Evolutionary conservation across 2,329 filamentous ascomycete species (phyloP).

Genomic region (Aspergillus sp.): DNA sequence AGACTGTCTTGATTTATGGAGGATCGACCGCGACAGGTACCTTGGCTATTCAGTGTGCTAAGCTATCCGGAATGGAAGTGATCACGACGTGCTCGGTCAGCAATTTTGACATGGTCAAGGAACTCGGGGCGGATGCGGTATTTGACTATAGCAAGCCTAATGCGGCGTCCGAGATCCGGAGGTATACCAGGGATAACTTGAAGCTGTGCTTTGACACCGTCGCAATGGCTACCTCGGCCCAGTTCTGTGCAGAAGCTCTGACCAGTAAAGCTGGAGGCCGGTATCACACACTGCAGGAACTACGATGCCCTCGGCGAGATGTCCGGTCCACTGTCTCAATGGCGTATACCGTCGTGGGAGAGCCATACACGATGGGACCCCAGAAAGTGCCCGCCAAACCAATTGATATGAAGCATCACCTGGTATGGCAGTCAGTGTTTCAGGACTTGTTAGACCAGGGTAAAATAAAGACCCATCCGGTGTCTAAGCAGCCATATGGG

Average conservation of each 20-base stretch:
- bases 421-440: slow-evolving; percentile 15
- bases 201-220: slow-evolving; percentile 20
- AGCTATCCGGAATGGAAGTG: slow-evolving; percentile 29
- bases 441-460: slow-evolving; percentile 19
- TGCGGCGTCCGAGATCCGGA: not conserved
- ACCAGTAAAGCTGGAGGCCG: slow-evolving; percentile 17
- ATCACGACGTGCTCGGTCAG: slow-evolving; percentile 27
- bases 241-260: slow-evolving; percentile 24
- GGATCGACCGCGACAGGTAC: slow-evolving; percentile 42
- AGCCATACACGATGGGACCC: slow-evolving; percentile 21
- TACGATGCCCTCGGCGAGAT: slow-evolving; percentile 20
- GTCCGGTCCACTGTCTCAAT: slow-evolving; percentile 24
- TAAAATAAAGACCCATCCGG: slow-evolving; percentile 21
- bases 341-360: slow-evolving; percentile 23
- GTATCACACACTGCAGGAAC: slow-evolving; percentile 23
- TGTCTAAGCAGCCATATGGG: slow-evolving; percentile 20
- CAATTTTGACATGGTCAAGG: slow-evolving; percentile 20
- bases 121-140: slow-evolving; percentile 33
- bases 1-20: slow-evolving; percentile 32
- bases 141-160: slow-evolving; percentile 38
- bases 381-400: slow-evolving; percentile 9
- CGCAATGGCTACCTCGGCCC: slow-evolving; percentile 22
- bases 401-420: slow-evolving; percentile 19
- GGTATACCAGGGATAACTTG: not conserved
- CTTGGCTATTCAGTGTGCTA: slow-evolving; percentile 44